phyloP scores from a whole-genome alignment of 129 eudicot genomes.

The Escallonia rubra region DNA sequence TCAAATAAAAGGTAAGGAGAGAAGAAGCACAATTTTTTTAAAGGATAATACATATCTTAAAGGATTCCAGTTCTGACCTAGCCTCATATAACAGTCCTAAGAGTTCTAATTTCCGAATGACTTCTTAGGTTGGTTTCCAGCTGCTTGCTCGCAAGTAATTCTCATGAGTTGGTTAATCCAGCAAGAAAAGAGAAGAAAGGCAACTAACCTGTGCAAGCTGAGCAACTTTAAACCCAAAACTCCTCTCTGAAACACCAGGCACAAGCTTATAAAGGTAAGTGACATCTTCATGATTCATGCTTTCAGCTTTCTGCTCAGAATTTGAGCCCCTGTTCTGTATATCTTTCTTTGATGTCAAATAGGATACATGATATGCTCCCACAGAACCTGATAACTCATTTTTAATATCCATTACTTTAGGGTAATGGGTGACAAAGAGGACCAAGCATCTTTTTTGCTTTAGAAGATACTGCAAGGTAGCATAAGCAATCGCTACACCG shows the following conservation, averaged over 20 bases:
- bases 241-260: slow-evolving; percentile 80
- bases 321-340: slow-evolving; percentile 3
- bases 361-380: slow-evolving; percentile 91
- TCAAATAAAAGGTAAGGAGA: no score
- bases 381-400: slow-evolving; percentile 64
- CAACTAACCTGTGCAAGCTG: slow-evolving; percentile 84
- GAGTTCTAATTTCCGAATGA: no score
- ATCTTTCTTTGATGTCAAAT: slow-evolving; percentile 47
- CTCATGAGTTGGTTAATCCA: not conserved
- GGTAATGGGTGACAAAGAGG: slow-evolving; percentile 95
- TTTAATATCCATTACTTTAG: slow-evolving; percentile 61
- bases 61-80: not conserved
- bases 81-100: not conserved
- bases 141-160: not conserved
- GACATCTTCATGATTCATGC: slow-evolving; percentile 41
- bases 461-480: slow-evolving; percentile 68
- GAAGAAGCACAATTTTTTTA: no score
- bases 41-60: no score
- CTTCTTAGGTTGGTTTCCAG: no score
- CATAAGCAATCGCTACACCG: slow-evolving; percentile 95
- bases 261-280: slow-evolving; percentile 91
- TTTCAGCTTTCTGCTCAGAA: slow-evolving; percentile 14
- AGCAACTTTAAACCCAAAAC: slow-evolving; percentile 97
- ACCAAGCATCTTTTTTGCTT: slow-evolving; percentile 68
- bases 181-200: slow-evolving; percentile 1